Percentiles rank a stretch among this genome's conserved stretches.
Conservation (phyloP, 352 stramenopile genomes). For the Phytophthora idaei region DNA sequence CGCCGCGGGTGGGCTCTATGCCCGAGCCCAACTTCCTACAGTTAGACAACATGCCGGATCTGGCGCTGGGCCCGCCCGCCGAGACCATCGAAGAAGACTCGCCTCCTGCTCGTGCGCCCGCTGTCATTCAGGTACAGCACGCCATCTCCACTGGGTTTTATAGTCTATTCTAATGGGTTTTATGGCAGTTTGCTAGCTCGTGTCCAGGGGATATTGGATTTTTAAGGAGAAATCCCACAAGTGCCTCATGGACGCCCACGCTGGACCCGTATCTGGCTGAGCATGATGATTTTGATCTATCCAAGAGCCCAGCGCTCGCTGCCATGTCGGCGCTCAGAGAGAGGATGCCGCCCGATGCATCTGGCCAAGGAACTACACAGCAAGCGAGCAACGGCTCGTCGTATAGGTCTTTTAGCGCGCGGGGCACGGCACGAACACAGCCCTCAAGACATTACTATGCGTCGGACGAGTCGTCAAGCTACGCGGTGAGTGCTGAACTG, state of each 20-base stretch:
- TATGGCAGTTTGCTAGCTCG: constrained; percentile 64
- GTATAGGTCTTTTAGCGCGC: constrained; percentile 32
- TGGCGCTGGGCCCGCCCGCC: constrained; percentile 53
- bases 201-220: constrained; percentile 72
- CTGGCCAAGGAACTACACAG: constrained; percentile 21
- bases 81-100: constrained; percentile 38
- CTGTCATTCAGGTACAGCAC: constrained; percentile 50
- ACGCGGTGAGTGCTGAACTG: constrained; percentile 42
- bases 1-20: constrained; percentile 65
- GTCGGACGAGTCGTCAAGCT: constrained; percentile 37
- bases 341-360: constrained; percentile 24
- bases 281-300: constrained; percentile 72
- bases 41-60: constrained; percentile 60
- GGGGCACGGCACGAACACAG: constrained; percentile 18
- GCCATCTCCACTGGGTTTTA: constrained; percentile 1
- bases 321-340: constrained; percentile 69
- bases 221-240: constrained; percentile 44
- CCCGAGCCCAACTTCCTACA: constrained; percentile 66
- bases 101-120: constrained; percentile 33
- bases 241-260: constrained; percentile 49
- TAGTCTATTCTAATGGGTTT: constrained; percentile 13
- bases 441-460: constrained; percentile 37
- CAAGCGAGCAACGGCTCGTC: constrained; percentile 26
- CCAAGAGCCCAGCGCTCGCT: constrained; percentile 67
- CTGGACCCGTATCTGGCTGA: constrained; percentile 29